A percentile compares a stretch with the other conserved stretches of the same genome.
Evolutionary conservation across 2,329 filamentous ascomycete genomes (phyloP).

Genomic region (Claviceps citrina): DNA sequence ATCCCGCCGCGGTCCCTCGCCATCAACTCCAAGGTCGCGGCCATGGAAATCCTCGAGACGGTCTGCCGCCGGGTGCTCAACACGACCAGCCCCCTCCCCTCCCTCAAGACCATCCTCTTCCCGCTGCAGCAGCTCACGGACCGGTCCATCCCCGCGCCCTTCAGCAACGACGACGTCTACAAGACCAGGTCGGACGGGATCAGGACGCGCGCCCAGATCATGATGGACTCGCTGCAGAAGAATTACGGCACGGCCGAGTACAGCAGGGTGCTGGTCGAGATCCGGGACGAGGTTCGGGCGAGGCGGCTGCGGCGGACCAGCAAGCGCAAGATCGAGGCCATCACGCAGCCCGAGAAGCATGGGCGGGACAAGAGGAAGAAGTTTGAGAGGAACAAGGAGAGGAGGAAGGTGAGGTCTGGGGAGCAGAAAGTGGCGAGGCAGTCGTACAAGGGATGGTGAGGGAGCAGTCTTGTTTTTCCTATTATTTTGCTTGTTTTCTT

Average conservation of each 20-base stretch:
- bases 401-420: slow-evolving; percentile 61
- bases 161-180: slow-evolving; percentile 56
- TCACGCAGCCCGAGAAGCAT: slow-evolving; percentile 65
- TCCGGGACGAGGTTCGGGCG: slow-evolving; percentile 56
- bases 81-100: slow-evolving; percentile 39
- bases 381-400: slow-evolving; percentile 69
- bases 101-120: slow-evolving; percentile 43
- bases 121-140: slow-evolving; percentile 74
- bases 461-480: background rate
- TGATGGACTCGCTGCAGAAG: slow-evolving; percentile 71
- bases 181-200: slow-evolving; percentile 54
- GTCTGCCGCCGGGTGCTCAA: slow-evolving; percentile 47
- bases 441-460: slow-evolving; percentile 42
- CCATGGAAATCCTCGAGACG: slow-evolving; percentile 58
- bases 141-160: slow-evolving; percentile 54
- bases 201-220: slow-evolving; percentile 55
- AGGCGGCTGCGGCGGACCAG: slow-evolving; percentile 58
- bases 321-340: slow-evolving; percentile 81
- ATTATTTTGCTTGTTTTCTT: no score
- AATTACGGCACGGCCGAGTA: slow-evolving; percentile 71
- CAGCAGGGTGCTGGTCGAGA: slow-evolving; percentile 54
- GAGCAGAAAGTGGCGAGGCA: slow-evolving; percentile 59
- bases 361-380: slow-evolving; percentile 69
- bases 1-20: slow-evolving; percentile 45
- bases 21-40: slow-evolving; percentile 59